Base-by-base conservation (phyloP, 208 protist genomes). In the Phytomonas francai region DNA sequence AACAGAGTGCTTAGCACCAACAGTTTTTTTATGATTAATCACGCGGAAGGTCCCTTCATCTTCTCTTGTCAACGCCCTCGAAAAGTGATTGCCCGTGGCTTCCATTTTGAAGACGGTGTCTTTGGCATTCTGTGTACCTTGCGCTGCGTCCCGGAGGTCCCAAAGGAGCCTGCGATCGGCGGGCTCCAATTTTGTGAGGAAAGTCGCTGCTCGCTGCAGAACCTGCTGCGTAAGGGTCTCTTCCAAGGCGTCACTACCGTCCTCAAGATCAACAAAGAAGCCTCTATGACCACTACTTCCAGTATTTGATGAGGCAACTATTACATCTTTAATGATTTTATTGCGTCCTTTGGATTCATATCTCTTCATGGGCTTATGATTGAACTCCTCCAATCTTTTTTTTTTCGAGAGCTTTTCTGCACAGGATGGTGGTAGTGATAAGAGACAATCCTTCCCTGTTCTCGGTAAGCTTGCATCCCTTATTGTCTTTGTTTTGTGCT, bases 81-180 rank as follows among this genome's bases (percentile, higher is more conserved):
- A 19, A 54, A 54, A 25, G 45, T 54, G 16, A 8, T 54, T 25
- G 45, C 6, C 22, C 19, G 45, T 54, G 22, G 45, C 45, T 22
- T 54, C 22, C 1, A 7, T 25, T 54, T 54, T 54, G 45, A 25
- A 54, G 5, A 25, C n/a, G n/a, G n/a, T 19, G 25, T 54, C 45
- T 25, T 54, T 54, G 19, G 2, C 45, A 54, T 54, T 54, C 33
- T 27, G 56, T 30, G 68, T 85, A 19, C 87, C 87, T 29, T 82
- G 78, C 12, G 87, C 87, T 29, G 87, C 82, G 30, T 80, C 70
- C 31, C 87, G 81, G 36, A 87, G 60, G 2, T 70, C 70, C 87
- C 87, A 93, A 71, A 93, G 89, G 28, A 67, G 31, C 39, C 80
- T 59, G n/a, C 78, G 77, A 32, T 74, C 66, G 14, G 34, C 57